Evolutionary conservation across 768 basidiomycete genomes (phyloP), one percentile per base, ranked within the genome.

Genomic region (Lentinula sp.): DNA sequence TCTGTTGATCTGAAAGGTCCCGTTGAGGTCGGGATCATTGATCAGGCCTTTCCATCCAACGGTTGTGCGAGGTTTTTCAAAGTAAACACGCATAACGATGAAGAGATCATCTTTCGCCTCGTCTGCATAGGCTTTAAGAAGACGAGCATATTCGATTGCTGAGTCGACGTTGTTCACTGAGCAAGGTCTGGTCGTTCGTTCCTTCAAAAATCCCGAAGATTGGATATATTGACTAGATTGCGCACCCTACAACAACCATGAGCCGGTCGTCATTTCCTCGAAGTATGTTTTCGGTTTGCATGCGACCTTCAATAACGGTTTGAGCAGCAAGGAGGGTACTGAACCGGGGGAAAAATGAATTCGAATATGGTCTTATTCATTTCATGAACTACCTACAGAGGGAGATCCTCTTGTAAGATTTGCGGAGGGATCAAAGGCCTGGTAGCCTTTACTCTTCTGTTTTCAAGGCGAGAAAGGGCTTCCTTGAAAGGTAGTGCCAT

Each of bases 21-120:
- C 84, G 74, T 98, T 95, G 78, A 98, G 86, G 58, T 93, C 91
- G 5, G 96, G 95, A 69, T 98, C 95, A 70, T 98, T 98, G 75
- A 98, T 98, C 64, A 98, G 84, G 40, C 96, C 96, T 73, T 99
- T 99, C 96, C 96, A 99, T 31, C 97, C 97, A 52, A 98, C 89
- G 0, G 96, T 98, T 6, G 96, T 98, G 34, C 96, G 82, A 1
- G 89, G 89, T 68, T 98, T 98, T 68, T 98, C 96, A 70, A 98
- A 99, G 79, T 99, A 98, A 66, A 98, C 94, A 31, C 95, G 88
- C 96, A 98, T 98, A 66, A 98, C 80, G 68, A 99, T 97, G 73
- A 89, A 82, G 35, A 99, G 81, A 66, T 98, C 97, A 10, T 91
- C 87, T 68, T 85, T 85, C 49, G 90, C 85, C 10, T 74, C 73